Evolutionary conservation across 768 basidiomycete genomes (phyloP).

Genomic region (Tylopilus subfusipes): DNA sequence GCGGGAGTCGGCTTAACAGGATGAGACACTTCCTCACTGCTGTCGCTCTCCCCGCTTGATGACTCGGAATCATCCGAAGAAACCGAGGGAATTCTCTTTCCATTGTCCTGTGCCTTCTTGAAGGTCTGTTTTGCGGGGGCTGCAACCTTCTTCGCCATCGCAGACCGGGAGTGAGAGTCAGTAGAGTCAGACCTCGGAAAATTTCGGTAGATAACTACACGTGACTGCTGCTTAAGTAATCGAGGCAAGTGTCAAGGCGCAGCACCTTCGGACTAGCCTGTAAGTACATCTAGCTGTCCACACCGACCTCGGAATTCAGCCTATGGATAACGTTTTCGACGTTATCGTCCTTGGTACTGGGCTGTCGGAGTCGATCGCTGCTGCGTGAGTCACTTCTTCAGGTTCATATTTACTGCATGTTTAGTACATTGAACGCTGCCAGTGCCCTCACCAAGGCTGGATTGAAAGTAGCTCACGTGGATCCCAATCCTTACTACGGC

Average conservation of each 20-base stretch:
- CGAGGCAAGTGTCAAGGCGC: constrained; percentile 21
- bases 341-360: constrained; percentile 75
- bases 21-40: not conserved
- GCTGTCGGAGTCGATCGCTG: constrained; percentile 77
- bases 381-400: constrained; percentile 62
- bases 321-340: constrained; percentile 52
- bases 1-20: constrained; percentile 23
- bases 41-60: constrained; percentile 8
- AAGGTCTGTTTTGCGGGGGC: constrained; percentile 14
- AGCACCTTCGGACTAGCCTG: too few relatives aligned
- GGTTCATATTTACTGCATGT: not conserved
- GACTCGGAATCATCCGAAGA: constrained; percentile 7
- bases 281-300: too few relatives aligned
- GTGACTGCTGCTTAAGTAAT: constrained; percentile 26
- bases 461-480: constrained; percentile 84
- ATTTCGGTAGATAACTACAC: constrained; percentile 17
- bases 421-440: constrained; percentile 5
- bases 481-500: constrained; percentile 83
- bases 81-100: not conserved
- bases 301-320: not conserved
- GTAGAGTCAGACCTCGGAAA: constrained; percentile 3
- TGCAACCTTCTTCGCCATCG: constrained; percentile 41
- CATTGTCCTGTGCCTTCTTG: not conserved
- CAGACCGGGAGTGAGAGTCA: constrained; percentile 1
- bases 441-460: constrained; percentile 90